Evolutionary conservation across 371 early-diverging fungal genomes (phyloP).

Genomic region (Saksenaea oblongispora): DNA sequence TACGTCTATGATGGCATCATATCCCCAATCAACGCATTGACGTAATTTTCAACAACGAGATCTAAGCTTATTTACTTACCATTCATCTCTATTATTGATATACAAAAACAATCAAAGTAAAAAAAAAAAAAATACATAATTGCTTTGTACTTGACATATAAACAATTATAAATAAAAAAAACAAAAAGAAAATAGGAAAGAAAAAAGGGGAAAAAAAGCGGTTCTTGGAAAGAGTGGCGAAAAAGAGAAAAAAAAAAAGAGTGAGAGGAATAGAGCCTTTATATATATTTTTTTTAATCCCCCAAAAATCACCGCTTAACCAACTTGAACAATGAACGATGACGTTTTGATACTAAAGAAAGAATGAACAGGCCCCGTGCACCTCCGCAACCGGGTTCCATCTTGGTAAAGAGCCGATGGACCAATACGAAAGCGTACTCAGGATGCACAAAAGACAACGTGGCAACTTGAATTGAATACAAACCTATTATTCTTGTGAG

Average conservation of each 20-base stretch:
- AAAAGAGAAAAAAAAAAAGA: neutral
- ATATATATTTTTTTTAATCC: neutral
- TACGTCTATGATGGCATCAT: neutral
- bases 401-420: neutral
- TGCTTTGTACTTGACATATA: too few relatives aligned
- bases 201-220: neutral
- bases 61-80: neutral
- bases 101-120: neutral
- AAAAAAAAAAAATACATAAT: neutral
- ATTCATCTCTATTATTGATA: neutral
- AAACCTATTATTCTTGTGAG: neutral
- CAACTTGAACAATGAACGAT: constrained; percentile 3
- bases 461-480: neutral
- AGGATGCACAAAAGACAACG: constrained; percentile 3
- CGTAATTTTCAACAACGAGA: neutral
- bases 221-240: neutral
- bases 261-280: neutral
- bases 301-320: neutral
- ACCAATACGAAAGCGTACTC: neutral
- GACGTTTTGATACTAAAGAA: constrained; percentile 2
- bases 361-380: neutral
- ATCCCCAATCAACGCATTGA: neutral
- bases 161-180: too few relatives aligned
- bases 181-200: too few relatives aligned
- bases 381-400: constrained; percentile 3